Percentiles rank a stretch among this genome's conserved stretches.
These are phyloP conservation scores for Fraxinus ornus DNA, from an alignment of 305 asterid species.

Conservation along the genomic window DNA sequence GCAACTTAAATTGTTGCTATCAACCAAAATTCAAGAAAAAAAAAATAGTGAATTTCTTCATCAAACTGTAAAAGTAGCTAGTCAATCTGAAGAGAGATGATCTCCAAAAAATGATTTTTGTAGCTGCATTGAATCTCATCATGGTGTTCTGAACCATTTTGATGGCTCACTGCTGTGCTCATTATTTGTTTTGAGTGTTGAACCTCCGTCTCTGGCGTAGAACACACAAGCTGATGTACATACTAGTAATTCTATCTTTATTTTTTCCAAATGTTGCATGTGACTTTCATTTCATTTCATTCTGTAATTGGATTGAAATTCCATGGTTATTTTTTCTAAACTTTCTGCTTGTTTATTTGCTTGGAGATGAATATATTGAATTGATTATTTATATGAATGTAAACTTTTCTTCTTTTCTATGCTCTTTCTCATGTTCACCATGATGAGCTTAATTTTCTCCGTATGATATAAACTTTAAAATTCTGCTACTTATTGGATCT, in stretches of 20 bases:
- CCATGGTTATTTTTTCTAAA: background rate
- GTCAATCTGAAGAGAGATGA: background rate
- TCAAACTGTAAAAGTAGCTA: background rate
- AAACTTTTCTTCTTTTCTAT: background rate
- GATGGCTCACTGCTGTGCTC: background rate
- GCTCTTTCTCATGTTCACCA: background rate
- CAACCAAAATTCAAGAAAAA: background rate
- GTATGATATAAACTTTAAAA: background rate
- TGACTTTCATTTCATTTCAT: background rate
- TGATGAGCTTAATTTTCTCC: background rate
- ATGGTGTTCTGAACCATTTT: background rate
- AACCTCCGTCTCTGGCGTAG: background rate
- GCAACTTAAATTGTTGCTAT: background rate
- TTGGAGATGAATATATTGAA: background rate
- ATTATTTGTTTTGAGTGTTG: background rate
- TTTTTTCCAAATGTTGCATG: background rate
- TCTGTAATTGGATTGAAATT: background rate
- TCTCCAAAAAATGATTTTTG: background rate
- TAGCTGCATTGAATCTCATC: background rate
- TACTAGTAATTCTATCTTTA: background rate
- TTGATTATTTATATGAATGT: background rate
- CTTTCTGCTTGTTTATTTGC: background rate
- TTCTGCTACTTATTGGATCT: background rate
- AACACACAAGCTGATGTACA: background rate
- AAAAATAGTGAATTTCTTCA: background rate